Percentiles rank a stretch among this genome's conserved stretches.
Evolutionary conservation across 2,329 filamentous ascomycete genomes (phyloP).

Genomic region (Exophiala xenobiotica): DNA sequence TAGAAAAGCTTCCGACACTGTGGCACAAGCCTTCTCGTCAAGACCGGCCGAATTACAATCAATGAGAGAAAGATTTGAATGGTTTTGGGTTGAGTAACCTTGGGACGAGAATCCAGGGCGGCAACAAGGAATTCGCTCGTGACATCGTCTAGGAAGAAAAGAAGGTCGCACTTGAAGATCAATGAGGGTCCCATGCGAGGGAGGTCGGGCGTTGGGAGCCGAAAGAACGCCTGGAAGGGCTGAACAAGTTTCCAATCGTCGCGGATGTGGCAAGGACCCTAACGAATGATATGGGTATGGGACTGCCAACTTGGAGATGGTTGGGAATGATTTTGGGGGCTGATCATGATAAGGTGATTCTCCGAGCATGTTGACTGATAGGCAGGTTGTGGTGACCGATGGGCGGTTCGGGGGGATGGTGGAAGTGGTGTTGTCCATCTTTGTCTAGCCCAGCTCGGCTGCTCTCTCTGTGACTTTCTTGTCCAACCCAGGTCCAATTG

Average conservation of each 20-base stretch:
- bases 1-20: conserved; percentile 25
- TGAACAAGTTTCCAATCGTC: not conserved
- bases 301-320: not conserved
- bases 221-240: conserved; percentile 5
- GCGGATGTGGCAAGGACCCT: not conserved
- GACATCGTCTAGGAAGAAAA: conserved; percentile 5
- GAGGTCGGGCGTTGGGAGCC: not conserved
- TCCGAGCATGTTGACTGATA: conserved; percentile 9
- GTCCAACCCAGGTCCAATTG: conserved; percentile 5
- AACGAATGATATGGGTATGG: not conserved
- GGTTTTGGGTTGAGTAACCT: conserved; percentile 19
- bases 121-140: conserved; percentile 5
- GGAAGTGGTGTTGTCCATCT: not conserved
- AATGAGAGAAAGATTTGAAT: conserved; percentile 21
- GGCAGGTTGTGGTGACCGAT: conserved; percentile 9
- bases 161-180: conserved; percentile 11
- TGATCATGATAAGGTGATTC: conserved; percentile 24
- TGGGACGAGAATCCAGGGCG: conserved; percentile 13
- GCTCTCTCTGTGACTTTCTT: conserved; percentile 11
- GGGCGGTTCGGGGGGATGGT: conserved; percentile 15
- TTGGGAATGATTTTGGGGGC: conserved; percentile 13
- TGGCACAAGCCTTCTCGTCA: conserved; percentile 23
- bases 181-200: conserved; percentile 3
- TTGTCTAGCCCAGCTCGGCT: conserved; percentile 14
- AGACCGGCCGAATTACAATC: conserved; percentile 23